Evolutionary conservation across 202 grass and related monocot species (phyloP).

Genomic region (Saccharum hybrid): DNA sequence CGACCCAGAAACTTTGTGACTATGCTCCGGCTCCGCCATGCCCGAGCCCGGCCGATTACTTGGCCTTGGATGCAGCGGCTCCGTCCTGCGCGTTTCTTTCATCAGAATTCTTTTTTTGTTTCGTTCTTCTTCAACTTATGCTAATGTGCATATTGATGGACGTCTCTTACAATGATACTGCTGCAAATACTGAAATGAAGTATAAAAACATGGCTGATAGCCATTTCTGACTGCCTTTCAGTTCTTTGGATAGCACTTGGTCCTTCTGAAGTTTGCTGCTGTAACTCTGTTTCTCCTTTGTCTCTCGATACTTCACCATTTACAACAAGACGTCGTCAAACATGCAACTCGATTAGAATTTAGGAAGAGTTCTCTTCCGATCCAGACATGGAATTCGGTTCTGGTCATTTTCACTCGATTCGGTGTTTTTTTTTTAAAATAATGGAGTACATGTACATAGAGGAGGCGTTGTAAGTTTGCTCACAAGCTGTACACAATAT

Average conservation of each 20-base stretch:
- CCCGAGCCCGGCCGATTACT: neutral
- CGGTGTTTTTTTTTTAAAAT: neutral
- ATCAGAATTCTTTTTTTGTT: neutral
- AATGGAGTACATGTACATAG: neutral
- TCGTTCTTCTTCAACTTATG: slow-evolving; percentile 18
- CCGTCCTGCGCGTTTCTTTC: neutral
- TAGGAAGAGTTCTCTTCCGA: too few species aligned
- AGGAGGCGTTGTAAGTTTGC: neutral
- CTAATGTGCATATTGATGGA: slow-evolving; percentile 50
- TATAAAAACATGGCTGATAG: neutral
- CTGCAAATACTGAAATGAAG: slow-evolving; percentile 5
- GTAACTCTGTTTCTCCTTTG: neutral
- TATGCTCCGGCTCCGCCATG: neutral
- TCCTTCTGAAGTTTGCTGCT: neutral
- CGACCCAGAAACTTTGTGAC: too few species aligned
- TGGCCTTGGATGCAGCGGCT: neutral
- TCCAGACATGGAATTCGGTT: neutral
- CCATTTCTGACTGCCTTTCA: neutral
- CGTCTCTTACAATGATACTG: neutral
- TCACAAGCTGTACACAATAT: slow-evolving; percentile 18
- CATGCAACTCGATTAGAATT: neutral
- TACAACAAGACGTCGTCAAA: slow-evolving; percentile 4
- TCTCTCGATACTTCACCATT: neutral
- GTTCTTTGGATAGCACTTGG: neutral
- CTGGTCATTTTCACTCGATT: slow-evolving; percentile 5